A percentile compares a stretch with the other conserved stretches of the same genome.
Evolutionary conservation across 192 early-diverging fungal species (phyloP).

Genomic region (Umbelopsis ramanniana): DNA sequence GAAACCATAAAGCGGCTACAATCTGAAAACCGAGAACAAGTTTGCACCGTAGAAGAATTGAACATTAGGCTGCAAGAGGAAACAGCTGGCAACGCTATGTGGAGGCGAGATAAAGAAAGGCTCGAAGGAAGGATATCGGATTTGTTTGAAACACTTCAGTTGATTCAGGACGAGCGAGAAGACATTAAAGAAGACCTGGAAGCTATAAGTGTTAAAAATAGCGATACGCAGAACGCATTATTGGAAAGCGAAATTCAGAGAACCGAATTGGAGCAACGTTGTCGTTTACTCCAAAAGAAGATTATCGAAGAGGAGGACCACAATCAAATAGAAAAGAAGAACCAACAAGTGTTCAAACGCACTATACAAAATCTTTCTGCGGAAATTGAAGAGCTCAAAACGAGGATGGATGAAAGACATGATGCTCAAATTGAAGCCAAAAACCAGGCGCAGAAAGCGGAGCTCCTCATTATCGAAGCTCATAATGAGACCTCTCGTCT

Average conservation of each 20-base stretch:
- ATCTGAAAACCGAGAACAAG: neutral
- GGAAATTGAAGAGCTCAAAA: neutral
- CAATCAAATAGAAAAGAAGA: neutral
- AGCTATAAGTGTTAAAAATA: neutral
- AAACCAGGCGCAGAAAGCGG: constrained; percentile 10
- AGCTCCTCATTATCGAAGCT: neutral
- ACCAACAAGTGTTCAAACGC: neutral
- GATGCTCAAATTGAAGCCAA: constrained; percentile 3
- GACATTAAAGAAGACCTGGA: neutral
- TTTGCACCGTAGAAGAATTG: neutral
- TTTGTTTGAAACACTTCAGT: neutral
- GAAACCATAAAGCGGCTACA: neutral
- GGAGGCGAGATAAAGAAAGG: constrained; percentile 2
- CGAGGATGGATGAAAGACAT: neutral
- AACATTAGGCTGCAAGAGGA: neutral
- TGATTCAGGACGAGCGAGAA: neutral
- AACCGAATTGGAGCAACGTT: constrained; percentile 1
- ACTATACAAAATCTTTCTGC: neutral
- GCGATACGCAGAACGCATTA: neutral
- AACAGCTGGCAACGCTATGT: neutral
- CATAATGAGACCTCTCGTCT: constrained; percentile 7
- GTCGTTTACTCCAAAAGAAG: constrained; percentile 6
- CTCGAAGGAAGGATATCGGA: neutral
- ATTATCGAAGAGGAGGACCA: neutral
- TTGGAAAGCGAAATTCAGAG: constrained; percentile 3